Evolutionary conservation across 331 rosid genomes (phyloP), one percentile per base, ranked within the genome.

Genomic region (Pyrus hybrid): DNA sequence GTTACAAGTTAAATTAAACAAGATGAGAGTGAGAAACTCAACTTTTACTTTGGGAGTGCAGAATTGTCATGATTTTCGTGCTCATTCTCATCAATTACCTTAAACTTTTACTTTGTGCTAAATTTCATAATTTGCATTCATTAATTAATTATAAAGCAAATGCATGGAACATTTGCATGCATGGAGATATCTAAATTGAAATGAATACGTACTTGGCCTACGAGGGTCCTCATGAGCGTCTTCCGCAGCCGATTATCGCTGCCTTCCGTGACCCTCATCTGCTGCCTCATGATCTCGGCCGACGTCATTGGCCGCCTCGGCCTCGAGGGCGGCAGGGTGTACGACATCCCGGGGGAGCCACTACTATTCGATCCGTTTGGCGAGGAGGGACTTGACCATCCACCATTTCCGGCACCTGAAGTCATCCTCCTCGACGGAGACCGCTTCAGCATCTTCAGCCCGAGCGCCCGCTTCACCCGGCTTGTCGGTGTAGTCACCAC

Each of bases 231-330:
- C 87, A 80, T 89, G 68, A 95, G 85, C 17, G 93, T 90, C 85
- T 92, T 95, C 74, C 99, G 76, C 0, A 95, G 77, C 49, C 99
- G 90, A 65, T 82, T 84, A 76, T 95, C 97, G 53, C 96, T 89
- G 75, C 86, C 93, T 84, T 95, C 97, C 11, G 97, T 86, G 45
- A 95, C 97, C 72, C 75, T 86, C 99, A 95, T 95, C 61, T 95
- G 97, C 29, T 92, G 97, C 75, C 97, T 86, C 99, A 95, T 92
- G 78, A 95, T 90, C 90, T 95, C 99, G 0, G 99, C 99, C 1
- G 99, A 95, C 13, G 99, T 95, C 99, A 95, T 92, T 0, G 99
- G 99, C 68, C 99, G 83, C 32, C 97, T 82, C 1, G 92, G 91
- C 80, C 97, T 84, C 0, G 58, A 21, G 1, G 71, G 79, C 3